These are phyloP conservation scores for Dryas drummondii DNA, from an alignment of 306 rosid genomes.

Conservation along the genomic window DNA sequence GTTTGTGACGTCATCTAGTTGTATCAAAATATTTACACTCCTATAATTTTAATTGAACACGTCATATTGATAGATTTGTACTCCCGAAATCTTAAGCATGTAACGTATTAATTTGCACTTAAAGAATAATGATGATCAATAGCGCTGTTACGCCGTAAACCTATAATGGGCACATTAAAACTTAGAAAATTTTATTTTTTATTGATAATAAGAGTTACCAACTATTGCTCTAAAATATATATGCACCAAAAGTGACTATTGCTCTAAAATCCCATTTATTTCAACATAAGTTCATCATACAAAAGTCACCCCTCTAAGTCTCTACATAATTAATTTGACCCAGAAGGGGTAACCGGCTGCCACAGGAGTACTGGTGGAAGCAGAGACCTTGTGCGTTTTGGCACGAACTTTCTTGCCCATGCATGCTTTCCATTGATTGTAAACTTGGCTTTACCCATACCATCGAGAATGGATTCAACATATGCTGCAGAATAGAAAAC, in stretches of 20 bases:
- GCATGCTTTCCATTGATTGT: conserved; percentile 73
- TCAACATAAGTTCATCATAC: background rate
- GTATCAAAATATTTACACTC: too few species aligned
- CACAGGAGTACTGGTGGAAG: conserved; percentile 2
- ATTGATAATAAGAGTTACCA: background rate
- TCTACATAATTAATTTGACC: background rate
- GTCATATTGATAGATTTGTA: too few species aligned
- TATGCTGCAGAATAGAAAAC: conserved; percentile 37
- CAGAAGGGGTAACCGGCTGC: conserved; percentile 10
- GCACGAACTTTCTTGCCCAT: conserved; percentile 68
- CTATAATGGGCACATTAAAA: too few species aligned
- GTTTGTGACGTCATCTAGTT: too few species aligned
- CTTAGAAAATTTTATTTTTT: too few species aligned
- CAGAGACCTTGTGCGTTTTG: conserved; percentile 27
- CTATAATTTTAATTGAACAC: too few species aligned
- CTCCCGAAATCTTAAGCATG: too few species aligned
- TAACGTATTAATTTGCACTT: background rate
- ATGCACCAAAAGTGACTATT: background rate
- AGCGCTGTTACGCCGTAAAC: too few species aligned
- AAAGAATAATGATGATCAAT: background rate
- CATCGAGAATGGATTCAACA: conserved; percentile 48
- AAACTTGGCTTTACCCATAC: conserved; percentile 48
- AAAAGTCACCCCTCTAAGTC: background rate
- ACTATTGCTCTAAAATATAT: background rate
- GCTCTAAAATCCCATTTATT: background rate